phyloP scores from a whole-genome alignment of 768 basidiomycete genomes.

The Xanthoconium purpureum region DNA sequence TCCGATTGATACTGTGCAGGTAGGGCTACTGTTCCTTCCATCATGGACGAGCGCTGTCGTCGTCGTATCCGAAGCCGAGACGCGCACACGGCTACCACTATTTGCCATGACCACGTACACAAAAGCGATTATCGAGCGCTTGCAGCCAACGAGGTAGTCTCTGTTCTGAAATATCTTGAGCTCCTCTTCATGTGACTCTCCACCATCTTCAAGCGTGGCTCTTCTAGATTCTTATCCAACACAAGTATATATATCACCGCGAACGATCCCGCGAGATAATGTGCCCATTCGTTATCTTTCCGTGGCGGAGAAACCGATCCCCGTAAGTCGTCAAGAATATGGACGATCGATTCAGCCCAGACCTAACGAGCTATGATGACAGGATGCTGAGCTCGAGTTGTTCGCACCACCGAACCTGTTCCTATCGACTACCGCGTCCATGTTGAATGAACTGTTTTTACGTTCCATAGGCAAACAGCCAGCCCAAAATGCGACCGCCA shows the following conservation, averaged over 20 bases:
- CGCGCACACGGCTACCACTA: conserved; percentile 43
- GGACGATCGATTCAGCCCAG: background rate
- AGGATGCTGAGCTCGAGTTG: conserved; percentile 36
- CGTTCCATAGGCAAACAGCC: background rate
- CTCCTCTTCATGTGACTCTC: background rate
- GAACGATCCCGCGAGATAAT: conserved; percentile 35
- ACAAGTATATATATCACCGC: conserved; percentile 44
- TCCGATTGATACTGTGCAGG: conserved; percentile 31
- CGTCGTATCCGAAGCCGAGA: conserved; percentile 51
- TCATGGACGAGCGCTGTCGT: conserved; percentile 45
- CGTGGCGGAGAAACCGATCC: conserved; percentile 14
- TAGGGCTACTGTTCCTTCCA: conserved; percentile 50
- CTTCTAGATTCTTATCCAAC: conserved; percentile 54
- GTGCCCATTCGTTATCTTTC: conserved; percentile 56
- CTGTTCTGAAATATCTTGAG: background rate
- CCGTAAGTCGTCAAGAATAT: conserved; percentile 2
- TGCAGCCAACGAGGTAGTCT: conserved; percentile 48
- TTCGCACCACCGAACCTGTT: conserved; percentile 59
- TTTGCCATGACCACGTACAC: conserved; percentile 51
- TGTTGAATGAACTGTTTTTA: conserved; percentile 35
- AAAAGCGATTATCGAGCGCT: conserved; percentile 35
- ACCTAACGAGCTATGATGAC: background rate
- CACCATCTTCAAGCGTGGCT: conserved; percentile 36
- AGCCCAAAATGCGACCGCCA: background rate
- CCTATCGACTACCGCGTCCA: conserved; percentile 51